Base-by-base conservation (phyloP, 139 green algal genomes). In the Mychonastes homosphaera region DNA sequence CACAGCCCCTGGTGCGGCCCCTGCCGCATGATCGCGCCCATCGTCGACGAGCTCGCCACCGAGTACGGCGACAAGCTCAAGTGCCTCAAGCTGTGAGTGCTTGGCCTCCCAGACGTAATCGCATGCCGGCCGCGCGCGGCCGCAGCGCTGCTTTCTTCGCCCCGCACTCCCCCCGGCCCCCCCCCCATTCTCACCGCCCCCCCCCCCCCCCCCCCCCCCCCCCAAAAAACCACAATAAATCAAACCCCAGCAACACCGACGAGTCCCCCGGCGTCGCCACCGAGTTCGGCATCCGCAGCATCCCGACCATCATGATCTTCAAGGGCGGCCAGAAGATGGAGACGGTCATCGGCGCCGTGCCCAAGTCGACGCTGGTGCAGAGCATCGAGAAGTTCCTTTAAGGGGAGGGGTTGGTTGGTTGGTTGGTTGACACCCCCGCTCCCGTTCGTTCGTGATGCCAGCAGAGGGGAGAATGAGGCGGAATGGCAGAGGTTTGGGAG, bases 301-400 rank as follows among this genome's bases (percentile, higher is more conserved):
- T 98, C 32, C 91, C 91, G 19, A 98, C 91, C 39, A 81, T 94
- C 55, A 63, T 53, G 40, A 39, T 63, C 30, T 40, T 8, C 49
- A 56, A 79, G 13, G 38, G 13, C 55, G 90, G 92, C 38, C 67
- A 92, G 70, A 98, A 97, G 77, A 76, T 91, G 78, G 92, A 99
- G 50, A 94, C 91, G 4, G 89, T 99, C 56, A 98, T 99, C 57
- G 92, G 92, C 40, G 92, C 92, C 1, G 92, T 99, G 26, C 88
- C 92, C 36, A 97, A 97, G 78, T 58, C 67, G 3, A 95, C 87
- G 0, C 80, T 99, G 18, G 57, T 75, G 2, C 74, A 87, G 59
- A 90, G 86, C 26, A 72, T 99, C 4, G 85, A 97, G 48, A 98
- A 96, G 80, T 95, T 87, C 72, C 43, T 95, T 0, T 70, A 45